A percentile compares a stretch with the other conserved stretches of the same genome.
phyloP scores from a whole-genome alignment of 805 yeast genomes.

The Ogataea pilisensis region DNA sequence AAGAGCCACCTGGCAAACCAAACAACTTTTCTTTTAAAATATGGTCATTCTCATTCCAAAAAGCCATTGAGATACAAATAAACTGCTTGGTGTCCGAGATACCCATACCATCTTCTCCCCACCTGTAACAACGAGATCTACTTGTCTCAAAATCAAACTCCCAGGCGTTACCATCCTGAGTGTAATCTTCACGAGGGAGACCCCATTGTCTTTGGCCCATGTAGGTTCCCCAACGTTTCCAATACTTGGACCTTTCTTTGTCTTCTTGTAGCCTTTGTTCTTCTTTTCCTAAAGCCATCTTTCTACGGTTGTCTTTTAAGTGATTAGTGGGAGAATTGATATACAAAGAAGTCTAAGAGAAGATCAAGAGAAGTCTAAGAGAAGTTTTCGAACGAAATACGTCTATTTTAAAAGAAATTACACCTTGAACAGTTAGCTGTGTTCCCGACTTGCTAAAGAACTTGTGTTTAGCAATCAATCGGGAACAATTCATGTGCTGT shows the following conservation, averaged over 20 bases:
- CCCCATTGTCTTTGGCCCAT: slow-evolving; percentile 87
- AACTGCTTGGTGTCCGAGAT: slow-evolving; percentile 79
- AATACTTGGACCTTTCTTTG: slow-evolving; percentile 43
- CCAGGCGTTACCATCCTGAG: slow-evolving; percentile 88
- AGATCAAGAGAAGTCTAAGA: too few species aligned
- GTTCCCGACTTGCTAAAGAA: too few species aligned
- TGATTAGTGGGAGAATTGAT: too few species aligned
- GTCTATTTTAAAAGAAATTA: too few species aligned
- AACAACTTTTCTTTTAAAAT: slow-evolving; percentile 80
- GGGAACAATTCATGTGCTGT: too few species aligned
- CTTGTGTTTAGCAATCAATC: too few species aligned
- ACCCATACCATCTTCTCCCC: slow-evolving; percentile 97
- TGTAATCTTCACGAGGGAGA: slow-evolving; percentile 84
- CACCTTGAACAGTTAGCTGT: too few species aligned
- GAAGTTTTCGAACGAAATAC: too few species aligned
- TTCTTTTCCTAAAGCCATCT: slow-evolving; percentile 21
- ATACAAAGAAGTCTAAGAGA: too few species aligned
- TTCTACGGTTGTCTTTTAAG: too few species aligned
- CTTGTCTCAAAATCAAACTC: slow-evolving; percentile 84
- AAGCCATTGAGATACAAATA: slow-evolving; percentile 72
- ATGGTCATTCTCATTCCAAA: slow-evolving; percentile 89
- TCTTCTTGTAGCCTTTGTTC: slow-evolving; percentile 42
- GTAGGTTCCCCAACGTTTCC: slow-evolving; percentile 92
- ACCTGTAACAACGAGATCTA: slow-evolving; percentile 72
- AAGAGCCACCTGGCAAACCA: slow-evolving; percentile 81